Base-by-base conservation (phyloP, 2,329 filamentous ascomycete genomes). In the Calonectria montana region DNA sequence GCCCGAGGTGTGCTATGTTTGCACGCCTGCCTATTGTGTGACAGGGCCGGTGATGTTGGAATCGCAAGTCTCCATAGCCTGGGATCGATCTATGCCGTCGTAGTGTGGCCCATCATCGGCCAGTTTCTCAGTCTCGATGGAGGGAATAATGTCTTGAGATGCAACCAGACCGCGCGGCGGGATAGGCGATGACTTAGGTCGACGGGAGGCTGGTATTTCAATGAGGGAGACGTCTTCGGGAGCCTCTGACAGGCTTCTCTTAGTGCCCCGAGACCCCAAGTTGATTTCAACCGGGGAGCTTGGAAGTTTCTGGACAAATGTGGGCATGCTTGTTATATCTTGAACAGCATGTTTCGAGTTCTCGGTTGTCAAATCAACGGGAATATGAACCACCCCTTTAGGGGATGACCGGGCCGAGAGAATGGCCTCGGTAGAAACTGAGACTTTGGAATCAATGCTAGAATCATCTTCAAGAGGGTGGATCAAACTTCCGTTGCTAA, bases 41-140 rank as follows among this genome's bases (percentile, higher is more conserved):
- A 63, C 27, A 16, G 27, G 13, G 50, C 21, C 15, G 3, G 16
- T 35, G 61, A n/a, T 43, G 21, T 39, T 29, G 4, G 27, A 27
- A 50, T 39, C 43, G 59, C 41, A 31, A 37, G 35, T 47, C 47
- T 67, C 72, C 62, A 79, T 69, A 59, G 75, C 74, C 48, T 78
- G 72, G 21, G 71, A 61, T n/a, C 77, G 74, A 25, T 82, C 82
- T 47, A 83, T 76, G n/a, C 82, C 82, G 59, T 81, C 80, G 68
- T 83, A 83, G 43, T 76, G 76, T 5, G 79, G 72, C 15, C 75
- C 75, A 21, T 25, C 63, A 12, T 53, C 25, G 9, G 63, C 27
- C 6, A 63, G 39, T 13, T 48, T 65, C 23, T 76, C 75, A 5
- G 41, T 70, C 68, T 81, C 79, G 31, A 80, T 76, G 35, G 67